Percentiles rank a stretch among this genome's conserved stretches.
These are phyloP conservation scores for Nakaseomyces delphensis DNA, from an alignment of 1,139 yeast species.

Conservation along the genomic window DNA sequence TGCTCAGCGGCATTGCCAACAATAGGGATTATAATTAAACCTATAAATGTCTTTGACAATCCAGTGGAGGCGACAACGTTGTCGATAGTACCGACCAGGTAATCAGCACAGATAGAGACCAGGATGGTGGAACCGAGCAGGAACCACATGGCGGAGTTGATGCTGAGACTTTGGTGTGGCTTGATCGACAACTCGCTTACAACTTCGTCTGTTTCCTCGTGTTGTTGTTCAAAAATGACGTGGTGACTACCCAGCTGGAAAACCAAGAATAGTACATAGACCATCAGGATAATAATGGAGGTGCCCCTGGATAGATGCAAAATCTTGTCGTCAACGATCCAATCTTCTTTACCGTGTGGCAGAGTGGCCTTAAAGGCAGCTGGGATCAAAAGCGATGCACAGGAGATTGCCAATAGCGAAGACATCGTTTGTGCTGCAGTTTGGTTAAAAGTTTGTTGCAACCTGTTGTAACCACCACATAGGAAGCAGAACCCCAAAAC, in stretches of 20 bases:
- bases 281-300: conserved; percentile 64
- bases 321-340: conserved; percentile 41
- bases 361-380: conserved; percentile 91
- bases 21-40: conserved; percentile 85
- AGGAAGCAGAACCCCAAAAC: conserved; percentile 94
- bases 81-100: conserved; percentile 86
- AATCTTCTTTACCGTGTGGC: conserved; percentile 39
- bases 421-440: conserved; percentile 98
- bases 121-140: conserved; percentile 61
- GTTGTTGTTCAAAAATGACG: conserved; percentile 43
- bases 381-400: conserved; percentile 81
- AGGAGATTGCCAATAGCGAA: conserved; percentile 81
- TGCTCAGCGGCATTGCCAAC: conserved; percentile 99
- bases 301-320: conserved; percentile 80
- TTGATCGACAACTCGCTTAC: conserved; percentile 21
- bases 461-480: conserved; percentile 82
- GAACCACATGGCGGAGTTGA: conserved; percentile 22
- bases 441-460: conserved; percentile 83
- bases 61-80: conserved; percentile 77
- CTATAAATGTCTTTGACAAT: conserved; percentile 87
- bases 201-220: conserved; percentile 33
- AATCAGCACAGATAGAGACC: conserved; percentile 89
- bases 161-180: conserved; percentile 18
- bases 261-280: conserved; percentile 67
- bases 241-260: conserved; percentile 89